These are phyloP conservation scores for Kwoniella dejecticola DNA, from an alignment of 768 basidiomycete species.

Conservation along the genomic window DNA sequence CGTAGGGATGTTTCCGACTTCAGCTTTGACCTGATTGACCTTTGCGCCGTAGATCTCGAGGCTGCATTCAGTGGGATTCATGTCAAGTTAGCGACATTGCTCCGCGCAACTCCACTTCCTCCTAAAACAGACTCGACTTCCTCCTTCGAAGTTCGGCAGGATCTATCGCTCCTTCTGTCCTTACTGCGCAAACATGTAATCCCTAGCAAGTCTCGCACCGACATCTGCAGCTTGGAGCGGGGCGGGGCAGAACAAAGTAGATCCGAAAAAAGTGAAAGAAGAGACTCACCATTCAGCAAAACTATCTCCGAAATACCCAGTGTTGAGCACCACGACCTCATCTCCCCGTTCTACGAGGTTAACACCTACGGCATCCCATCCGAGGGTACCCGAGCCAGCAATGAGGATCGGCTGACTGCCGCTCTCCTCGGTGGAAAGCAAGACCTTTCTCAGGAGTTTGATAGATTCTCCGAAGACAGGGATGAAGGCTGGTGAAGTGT, in stretches of 20 bases:
- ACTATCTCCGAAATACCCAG: conserved; percentile 91
- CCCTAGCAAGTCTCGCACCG: no score
- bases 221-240: no score
- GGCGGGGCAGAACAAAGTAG: no score
- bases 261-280: not conserved
- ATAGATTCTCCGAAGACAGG: conserved; percentile 86
- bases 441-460: conserved; percentile 77
- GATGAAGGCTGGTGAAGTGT: conserved; percentile 85
- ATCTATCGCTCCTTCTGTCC: no score
- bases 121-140: no score
- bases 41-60: conserved; percentile 84
- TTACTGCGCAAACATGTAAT: no score
- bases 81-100: no score
- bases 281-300: conserved; percentile 76
- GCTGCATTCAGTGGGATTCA: conserved; percentile 56
- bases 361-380: conserved; percentile 86
- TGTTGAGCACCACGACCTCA: conserved; percentile 67
- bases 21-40: conserved; percentile 78
- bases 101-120: no score
- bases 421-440: conserved; percentile 65
- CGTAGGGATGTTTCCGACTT: conserved; percentile 74
- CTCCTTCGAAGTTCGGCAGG: no score
- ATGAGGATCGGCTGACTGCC: conserved; percentile 82
- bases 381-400: conserved; percentile 90
- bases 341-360: conserved; percentile 70